Base-by-base conservation (phyloP, 2,329 filamentous ascomycete species). In the Talaromyces sp. region DNA sequence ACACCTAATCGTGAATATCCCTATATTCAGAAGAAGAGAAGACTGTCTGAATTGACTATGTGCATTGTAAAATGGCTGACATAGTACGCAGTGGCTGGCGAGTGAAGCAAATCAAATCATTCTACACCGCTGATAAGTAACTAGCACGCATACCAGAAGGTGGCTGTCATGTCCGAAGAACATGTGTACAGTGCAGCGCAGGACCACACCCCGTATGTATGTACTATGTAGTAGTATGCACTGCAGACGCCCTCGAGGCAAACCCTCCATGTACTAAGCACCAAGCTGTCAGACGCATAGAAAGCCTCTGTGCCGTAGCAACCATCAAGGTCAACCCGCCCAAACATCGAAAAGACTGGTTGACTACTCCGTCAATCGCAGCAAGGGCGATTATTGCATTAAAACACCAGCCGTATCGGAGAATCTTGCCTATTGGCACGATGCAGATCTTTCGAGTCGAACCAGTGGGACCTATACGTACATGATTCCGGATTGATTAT, bases 101-200 rank as follows among this genome's bases (percentile, higher is more conserved):
- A n/a, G 7, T n/a, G 13, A n/a, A n/a, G 7, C 4, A 13, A 22
- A 45, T 9, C 37, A 40, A 50, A 17, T 36, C 11, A 50, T 36
- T 39, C 28, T 2, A 17, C 40, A n/a, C 17, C 28, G 51, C 33
- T 28, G 52, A 41, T 43, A n/a, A n/a, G n/a, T n/a, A n/a, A 40
- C 7, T 55, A 37, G 11, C 31, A 31, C 31, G 45, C 57, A 56
- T 55, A 52, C 57, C 57, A 33, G 53, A 50, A 40, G 36, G 57
- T 58, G 57, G 57, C 57, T 58, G 41, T 55, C 57, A 52, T 35
- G 17, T 25, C 11, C 10, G 17, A 7, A 28, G 25, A 55, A 45
- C 53, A 56, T 59, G 57, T 59, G 52, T 52, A 37, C 52, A 57
- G 54, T 22, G 35, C 54, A 50, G 55, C 25, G 43, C 43, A 56